Base-by-base conservation (phyloP, 163 green algal genomes). In the Chlamydomonas reinhardtii region DNA sequence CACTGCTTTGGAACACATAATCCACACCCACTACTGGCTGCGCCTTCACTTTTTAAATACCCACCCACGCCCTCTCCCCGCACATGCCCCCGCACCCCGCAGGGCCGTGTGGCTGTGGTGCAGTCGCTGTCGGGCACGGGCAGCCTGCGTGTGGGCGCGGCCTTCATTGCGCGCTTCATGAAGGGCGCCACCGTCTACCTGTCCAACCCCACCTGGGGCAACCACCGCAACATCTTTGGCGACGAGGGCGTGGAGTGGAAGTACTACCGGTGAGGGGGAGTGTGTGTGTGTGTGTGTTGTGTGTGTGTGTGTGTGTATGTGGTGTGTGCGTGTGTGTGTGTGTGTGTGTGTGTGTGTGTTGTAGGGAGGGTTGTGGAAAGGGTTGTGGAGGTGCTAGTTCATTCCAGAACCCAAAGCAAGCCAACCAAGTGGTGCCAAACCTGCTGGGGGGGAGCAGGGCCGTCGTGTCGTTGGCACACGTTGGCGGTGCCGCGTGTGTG, bases 201-300 rank as follows among this genome's bases (percentile, higher is more conserved):
- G 32, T 95, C 90, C 74, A 95, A 96, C 79, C 95, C 95, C 62
- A 98, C 95, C 15, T 98, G 96, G 96, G 96, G 95, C 83, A 99
- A 99, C 93, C 97, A 98, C 94, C 93, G 94, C 74, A 99, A 99
- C 94, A 99, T 99, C 90, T 99, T 99, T 82, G 90, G 88, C 1
- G 97, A 99, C 71, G 94, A 96, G 48, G 94, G 94, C 9, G 95
- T 99, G 39, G 85, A 96, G 85, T 98, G 94, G 95, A 92, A 95
- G 85, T 93, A 96, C 90, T 99, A 99, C 95, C 89, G 95, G 90
- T 97, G 72, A 11, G 84, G 32, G 43, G 37, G 52, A 22, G 65
- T 15, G 65, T 2, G 65, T 0, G 9, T 35, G 65, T 29, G 65
- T n/a, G n/a, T n/a, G 9, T 25, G 27, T 11, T 16, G 65, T 29